Conservation (phyloP, 345 rosid species). For the Euphorbia tirucalli region DNA sequence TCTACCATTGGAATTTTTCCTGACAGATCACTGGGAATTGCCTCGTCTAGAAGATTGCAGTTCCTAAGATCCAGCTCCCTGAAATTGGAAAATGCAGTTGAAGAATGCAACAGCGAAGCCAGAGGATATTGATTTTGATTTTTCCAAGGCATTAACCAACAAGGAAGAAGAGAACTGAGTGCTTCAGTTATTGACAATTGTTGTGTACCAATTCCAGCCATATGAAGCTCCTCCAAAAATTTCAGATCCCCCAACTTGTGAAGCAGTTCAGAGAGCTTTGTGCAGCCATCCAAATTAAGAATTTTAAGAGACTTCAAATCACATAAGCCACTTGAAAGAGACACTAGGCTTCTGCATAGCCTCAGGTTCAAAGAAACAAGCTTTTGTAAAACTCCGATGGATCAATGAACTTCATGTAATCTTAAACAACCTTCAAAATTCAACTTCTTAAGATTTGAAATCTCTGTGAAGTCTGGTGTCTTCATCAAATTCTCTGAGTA, state of each 20-base stretch:
- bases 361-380: not conserved
- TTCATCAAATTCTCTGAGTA: not conserved
- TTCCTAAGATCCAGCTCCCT: too few species aligned
- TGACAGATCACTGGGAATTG: too few species aligned
- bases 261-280: slow-evolving; percentile 16
- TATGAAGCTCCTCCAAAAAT: not conserved
- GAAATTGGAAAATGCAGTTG: too few species aligned
- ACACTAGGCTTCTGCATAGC: slow-evolving; percentile 10
- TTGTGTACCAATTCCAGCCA: not conserved
- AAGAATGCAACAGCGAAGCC: too few species aligned
- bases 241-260: not conserved
- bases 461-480: not conserved
- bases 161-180: too few species aligned
- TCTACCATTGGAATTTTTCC: too few species aligned
- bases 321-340: slow-evolving; percentile 14
- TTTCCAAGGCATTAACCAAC: too few species aligned
- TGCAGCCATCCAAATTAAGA: slow-evolving; percentile 15
- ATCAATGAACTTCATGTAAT: slow-evolving; percentile 10
- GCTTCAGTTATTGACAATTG: too few species aligned
- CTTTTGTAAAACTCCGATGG: slow-evolving; percentile 13
- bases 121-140: too few species aligned
- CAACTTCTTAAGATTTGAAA: slow-evolving; percentile 13
- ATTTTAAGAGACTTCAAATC: not conserved
- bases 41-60: too few species aligned
- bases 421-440: slow-evolving; percentile 12